Percentiles rank a stretch among this genome's conserved stretches.
These are phyloP conservation scores for Stenogyne calaminthoides DNA, from an alignment of 305 asterid species.

Conservation along the genomic window DNA sequence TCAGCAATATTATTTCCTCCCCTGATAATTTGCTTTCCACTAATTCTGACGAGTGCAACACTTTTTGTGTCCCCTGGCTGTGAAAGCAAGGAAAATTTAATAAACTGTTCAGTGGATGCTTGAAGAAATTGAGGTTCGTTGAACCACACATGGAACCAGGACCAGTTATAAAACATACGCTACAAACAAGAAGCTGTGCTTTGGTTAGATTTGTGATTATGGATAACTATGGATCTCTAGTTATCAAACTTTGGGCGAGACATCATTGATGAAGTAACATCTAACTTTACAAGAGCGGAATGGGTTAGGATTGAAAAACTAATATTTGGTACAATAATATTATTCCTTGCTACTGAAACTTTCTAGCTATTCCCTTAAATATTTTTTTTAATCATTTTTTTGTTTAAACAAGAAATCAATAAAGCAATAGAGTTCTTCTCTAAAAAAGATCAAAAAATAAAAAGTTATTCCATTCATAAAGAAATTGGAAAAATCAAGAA, in stretches of 20 bases:
- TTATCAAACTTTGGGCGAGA: conserved; percentile 14
- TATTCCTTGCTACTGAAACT: background rate
- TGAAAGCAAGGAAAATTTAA: conserved; percentile 29
- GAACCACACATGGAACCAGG: background rate
- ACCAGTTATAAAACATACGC: conserved; percentile 2
- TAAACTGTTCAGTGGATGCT: conserved; percentile 15
- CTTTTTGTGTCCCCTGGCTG: conserved; percentile 97
- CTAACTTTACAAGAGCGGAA: background rate
- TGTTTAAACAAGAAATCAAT: background rate
- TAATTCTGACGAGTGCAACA: conserved; percentile 77
- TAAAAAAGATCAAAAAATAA: background rate
- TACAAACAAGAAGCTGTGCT: background rate
- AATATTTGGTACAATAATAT: background rate
- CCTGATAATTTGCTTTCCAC: conserved; percentile 71
- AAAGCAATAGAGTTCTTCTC: background rate
- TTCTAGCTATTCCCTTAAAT: no score
- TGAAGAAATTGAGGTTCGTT: conserved; percentile 23
- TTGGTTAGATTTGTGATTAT: background rate
- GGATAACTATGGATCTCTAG: background rate
- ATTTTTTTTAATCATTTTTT: no score
- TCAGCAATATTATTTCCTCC: conserved; percentile 88
- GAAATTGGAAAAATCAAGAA: background rate
- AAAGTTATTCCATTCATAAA: background rate
- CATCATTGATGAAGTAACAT: background rate
- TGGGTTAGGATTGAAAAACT: background rate